Percentiles rank a stretch among this genome's conserved stretches.
Evolutionary conservation across 495 filamentous ascomycete species (phyloP).

Genomic region (Lasiosphaeria ovina): DNA sequence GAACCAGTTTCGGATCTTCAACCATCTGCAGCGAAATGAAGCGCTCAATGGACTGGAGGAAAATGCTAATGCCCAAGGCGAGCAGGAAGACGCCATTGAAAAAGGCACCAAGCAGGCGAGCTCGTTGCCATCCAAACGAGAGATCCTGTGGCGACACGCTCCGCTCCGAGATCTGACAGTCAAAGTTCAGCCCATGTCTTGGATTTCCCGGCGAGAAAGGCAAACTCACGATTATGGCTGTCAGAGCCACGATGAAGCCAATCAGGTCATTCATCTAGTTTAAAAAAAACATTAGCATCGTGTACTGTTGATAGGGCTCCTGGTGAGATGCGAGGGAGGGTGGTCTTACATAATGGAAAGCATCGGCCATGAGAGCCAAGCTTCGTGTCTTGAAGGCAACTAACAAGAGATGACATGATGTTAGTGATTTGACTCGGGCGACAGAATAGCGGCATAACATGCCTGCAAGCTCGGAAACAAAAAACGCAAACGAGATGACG

Average conservation of each 20-base stretch:
- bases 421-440: not conserved
- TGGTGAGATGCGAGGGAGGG: not conserved
- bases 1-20: conserved; percentile 69
- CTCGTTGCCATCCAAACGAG: conserved; percentile 78
- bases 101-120: conserved; percentile 86
- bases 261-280: conserved; percentile 84
- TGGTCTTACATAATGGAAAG: conserved; percentile 82
- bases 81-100: conserved; percentile 95
- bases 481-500: conserved; percentile 78
- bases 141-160: conserved; percentile 39
- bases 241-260: conserved; percentile 77
- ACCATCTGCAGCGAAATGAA: conserved; percentile 60
- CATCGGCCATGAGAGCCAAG: conserved; percentile 87
- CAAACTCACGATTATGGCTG: conserved; percentile 68
- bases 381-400: conserved; percentile 84
- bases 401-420: conserved; percentile 13
- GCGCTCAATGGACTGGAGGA: conserved; percentile 86
- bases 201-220: not conserved
- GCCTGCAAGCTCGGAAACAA: conserved; percentile 76
- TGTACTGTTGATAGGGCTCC: no score
- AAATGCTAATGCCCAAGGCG: conserved; percentile 85
- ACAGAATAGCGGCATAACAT: conserved; percentile 13
- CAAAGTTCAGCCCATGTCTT: no score
- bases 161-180: conserved; percentile 41
- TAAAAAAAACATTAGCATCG: conserved; percentile 4